These are phyloP conservation scores for Tuber borchii DNA, from an alignment of 495 filamentous ascomycete species.

Conservation along the genomic window DNA sequence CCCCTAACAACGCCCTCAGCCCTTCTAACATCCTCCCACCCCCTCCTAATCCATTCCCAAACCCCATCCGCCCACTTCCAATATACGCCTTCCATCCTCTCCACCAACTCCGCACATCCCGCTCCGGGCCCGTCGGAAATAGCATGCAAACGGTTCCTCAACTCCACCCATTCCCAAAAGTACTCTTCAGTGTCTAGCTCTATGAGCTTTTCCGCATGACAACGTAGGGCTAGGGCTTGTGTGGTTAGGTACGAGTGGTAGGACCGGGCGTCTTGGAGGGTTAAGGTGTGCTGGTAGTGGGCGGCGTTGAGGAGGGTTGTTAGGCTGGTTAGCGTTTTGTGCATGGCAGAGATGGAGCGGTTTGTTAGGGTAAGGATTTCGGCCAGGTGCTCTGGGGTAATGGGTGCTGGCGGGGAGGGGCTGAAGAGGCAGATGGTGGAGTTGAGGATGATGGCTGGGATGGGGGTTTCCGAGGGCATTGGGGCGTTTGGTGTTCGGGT, in stretches of 20 bases:
- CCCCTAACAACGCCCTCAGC: background rate
- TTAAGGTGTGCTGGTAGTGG: background rate
- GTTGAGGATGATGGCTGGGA: background rate
- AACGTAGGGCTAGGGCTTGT: background rate
- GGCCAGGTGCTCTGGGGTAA: background rate
- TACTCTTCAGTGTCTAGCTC: background rate
- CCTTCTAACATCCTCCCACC: background rate
- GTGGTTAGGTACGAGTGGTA: background rate
- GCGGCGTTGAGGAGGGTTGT: background rate
- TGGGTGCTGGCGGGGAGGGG: background rate
- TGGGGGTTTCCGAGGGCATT: background rate
- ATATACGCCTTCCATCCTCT: background rate
- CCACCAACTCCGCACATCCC: background rate
- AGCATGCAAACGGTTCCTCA: background rate
- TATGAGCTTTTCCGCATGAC: background rate
- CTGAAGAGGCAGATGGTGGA: background rate
- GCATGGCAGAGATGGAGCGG: background rate
- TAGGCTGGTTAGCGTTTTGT: background rate
- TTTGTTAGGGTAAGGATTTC: background rate
- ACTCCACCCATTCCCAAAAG: background rate
- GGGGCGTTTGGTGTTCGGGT: background rate
- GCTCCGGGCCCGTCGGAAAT: background rate
- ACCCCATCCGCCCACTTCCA: background rate
- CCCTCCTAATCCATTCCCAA: background rate
- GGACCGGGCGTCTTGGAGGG: background rate